phyloP scores from a whole-genome alignment of 2,329 filamentous ascomycete species.

The Colletotrichum scovillei region DNA sequence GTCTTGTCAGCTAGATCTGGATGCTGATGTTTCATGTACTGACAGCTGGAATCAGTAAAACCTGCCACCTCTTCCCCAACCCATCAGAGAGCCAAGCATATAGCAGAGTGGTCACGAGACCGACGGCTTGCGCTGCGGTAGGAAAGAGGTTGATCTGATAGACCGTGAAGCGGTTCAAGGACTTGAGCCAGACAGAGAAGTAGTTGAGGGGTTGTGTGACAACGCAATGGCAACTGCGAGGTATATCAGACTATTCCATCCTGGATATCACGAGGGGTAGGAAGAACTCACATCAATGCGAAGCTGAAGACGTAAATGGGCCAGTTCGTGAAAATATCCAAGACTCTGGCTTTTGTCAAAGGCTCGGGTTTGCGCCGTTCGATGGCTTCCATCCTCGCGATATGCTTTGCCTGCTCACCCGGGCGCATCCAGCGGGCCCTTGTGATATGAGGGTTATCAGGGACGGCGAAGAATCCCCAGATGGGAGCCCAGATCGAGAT shows the following conservation, averaged over 20 bases:
- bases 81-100: not conserved
- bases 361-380: not conserved
- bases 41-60: not conserved
- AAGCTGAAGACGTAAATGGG: not conserved
- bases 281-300: not conserved
- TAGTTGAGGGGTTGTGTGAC: not conserved
- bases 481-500: conserved; percentile 37
- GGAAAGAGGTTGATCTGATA: not conserved
- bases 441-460: conserved; percentile 21
- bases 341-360: not conserved
- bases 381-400: not conserved
- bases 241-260: not conserved
- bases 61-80: not conserved
- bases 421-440: not conserved
- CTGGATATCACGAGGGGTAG: not conserved
- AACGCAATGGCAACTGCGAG: not conserved
- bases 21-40: not conserved
- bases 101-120: not conserved
- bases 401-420: not conserved
- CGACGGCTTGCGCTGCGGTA: not conserved
- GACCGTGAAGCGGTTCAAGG: not conserved
- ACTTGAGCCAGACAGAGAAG: not conserved
- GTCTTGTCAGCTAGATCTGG: not conserved
- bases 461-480: conserved; percentile 37
- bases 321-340: not conserved